Evolutionary conservation across 192 early-diverging fungal species (phyloP).

Genomic region (Backusella morwellensis): DNA sequence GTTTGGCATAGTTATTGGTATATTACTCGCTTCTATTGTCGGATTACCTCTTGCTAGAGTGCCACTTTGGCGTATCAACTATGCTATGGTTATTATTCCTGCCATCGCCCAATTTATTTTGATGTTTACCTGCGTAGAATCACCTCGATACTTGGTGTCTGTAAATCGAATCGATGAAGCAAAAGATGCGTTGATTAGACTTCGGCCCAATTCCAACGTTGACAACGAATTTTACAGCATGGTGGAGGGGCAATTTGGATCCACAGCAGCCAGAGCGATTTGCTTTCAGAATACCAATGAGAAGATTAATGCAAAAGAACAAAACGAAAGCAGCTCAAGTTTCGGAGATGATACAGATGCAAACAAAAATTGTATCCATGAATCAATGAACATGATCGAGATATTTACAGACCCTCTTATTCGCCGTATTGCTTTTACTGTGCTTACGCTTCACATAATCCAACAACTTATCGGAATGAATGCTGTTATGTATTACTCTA

Average conservation of each 20-base stretch:
- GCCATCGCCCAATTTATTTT: conserved; percentile 55
- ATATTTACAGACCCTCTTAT: conserved; percentile 59
- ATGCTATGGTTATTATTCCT: conserved; percentile 62
- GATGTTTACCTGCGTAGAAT: conserved; percentile 74
- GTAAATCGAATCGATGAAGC: conserved; percentile 64
- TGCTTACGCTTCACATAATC: conserved; percentile 64
- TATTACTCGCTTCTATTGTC: conserved; percentile 66
- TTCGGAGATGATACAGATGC: background rate
- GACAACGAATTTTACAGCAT: conserved; percentile 65
- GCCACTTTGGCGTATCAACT: conserved; percentile 71
- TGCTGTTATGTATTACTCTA: conserved; percentile 82
- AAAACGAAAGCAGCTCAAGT: background rate
- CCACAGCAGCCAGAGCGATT: background rate
- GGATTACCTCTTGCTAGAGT: conserved; percentile 59
- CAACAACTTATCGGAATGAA: conserved; percentile 89
- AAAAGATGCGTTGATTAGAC: conserved; percentile 43
- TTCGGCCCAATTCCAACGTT: conserved; percentile 57
- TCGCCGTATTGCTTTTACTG: conserved; percentile 59
- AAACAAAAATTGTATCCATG: conserved; percentile 20
- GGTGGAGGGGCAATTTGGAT: conserved; percentile 45
- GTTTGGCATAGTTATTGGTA: conserved; percentile 74
- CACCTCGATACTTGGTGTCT: conserved; percentile 69
- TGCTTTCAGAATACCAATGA: background rate
- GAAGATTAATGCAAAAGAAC: background rate
- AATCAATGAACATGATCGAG: conserved; percentile 43